Evolutionary conservation across 106 monocot genomes (phyloP), one percentile per base, ranked within the genome.

Genomic region (Posidonia australis): DNA sequence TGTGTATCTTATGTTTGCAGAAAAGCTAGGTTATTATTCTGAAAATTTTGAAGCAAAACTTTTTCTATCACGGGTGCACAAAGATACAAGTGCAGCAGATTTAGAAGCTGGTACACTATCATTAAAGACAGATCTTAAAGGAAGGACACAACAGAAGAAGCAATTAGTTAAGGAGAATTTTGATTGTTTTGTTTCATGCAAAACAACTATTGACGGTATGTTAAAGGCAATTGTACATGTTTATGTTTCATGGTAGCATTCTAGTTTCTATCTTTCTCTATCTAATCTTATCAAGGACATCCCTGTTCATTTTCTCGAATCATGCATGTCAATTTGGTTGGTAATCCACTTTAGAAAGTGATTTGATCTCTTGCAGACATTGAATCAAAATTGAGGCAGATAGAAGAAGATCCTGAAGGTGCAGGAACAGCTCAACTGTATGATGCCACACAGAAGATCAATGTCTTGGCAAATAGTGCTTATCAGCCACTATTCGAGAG

Each of bases 401-500:
- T 98, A 77, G 98, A 98, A 70, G 91, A 98, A 67, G 98, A 98
- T 77, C 98, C 98, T 51, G 98, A 98, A 67, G 98, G 90, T 81
- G 70, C 91, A 63, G 98, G 98, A 24, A 98, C 98, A 51, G 77
- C 72, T 60, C 87, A 77, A 48, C 77, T 98, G 64, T 72, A 81
- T 81, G 67, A 66, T 44, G 80, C 85, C 69, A 98, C 91, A 18
- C 73, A 85, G 54, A 84, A 58, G 65, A 91, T 91, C 60, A 91
- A 75, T 73, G 41, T 24, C 54, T 54, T 85, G 21, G 90, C 98
- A 67, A 88, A 91, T 77, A 80, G 74, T 80, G 98, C 98, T 71
- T 98, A 91, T 81, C 83, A 98, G 75, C 98, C 90, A 75, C 76
- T 98, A 42, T 82, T 98, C 76, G 98, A 98, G 73, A 84, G 98